Evolutionary conservation across 257 asterid species (phyloP).

Genomic region (Sherardia arvensis): DNA sequence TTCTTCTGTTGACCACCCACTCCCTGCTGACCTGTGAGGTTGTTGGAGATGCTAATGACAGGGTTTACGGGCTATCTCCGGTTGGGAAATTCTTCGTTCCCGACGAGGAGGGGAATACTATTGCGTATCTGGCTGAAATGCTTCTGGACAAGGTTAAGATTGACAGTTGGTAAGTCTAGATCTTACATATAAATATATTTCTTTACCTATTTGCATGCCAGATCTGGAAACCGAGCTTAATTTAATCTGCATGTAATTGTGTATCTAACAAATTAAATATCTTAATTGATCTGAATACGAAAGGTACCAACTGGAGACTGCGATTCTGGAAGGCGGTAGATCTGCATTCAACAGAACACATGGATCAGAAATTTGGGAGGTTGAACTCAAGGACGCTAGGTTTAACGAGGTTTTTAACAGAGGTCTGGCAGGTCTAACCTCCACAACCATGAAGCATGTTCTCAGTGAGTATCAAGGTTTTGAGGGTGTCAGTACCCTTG

Average conservation of each 20-base stretch:
- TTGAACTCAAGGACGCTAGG: neutral
- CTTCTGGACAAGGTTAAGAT: neutral
- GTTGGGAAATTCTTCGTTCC: neutral
- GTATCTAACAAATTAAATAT: no score
- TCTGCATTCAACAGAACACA: neutral
- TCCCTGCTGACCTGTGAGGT: neutral
- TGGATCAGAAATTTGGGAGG: neutral
- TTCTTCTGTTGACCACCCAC: neutral
- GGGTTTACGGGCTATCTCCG: neutral
- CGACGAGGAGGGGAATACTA: neutral
- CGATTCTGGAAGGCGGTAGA: neutral
- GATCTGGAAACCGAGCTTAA: no score
- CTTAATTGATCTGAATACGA: neutral
- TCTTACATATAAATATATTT: neutral
- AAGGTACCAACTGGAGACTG: neutral
- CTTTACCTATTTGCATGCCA: no score
- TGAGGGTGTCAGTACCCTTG: neutral
- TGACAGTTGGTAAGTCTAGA: neutral
- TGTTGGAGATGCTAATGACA: neutral
- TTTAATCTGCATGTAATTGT: no score
- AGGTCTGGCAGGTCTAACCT: neutral
- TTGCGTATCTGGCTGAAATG: neutral
- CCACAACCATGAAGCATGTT: neutral
- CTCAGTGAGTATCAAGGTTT: neutral
- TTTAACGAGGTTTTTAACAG: neutral